Evolutionary conservation across 352 stramenopile species (phyloP).

Genomic region (Pythium insidiosum): DNA sequence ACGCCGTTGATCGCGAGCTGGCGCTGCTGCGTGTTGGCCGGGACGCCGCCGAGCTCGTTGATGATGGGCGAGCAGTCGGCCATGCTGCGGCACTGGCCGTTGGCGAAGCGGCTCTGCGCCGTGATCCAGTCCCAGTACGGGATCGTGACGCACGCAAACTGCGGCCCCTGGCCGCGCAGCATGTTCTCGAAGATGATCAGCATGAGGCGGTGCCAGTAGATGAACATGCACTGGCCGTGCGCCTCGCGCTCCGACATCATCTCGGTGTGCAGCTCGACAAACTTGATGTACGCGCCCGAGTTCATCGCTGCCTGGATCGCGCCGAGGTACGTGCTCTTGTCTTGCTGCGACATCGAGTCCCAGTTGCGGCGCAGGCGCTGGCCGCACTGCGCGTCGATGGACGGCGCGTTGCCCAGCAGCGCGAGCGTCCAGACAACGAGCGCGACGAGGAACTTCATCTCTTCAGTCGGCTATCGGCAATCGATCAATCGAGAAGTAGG

Average conservation of each 20-base stretch:
- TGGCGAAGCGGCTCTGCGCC: constrained; percentile 26
- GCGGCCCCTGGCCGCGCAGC: constrained; percentile 38
- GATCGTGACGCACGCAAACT: constrained; percentile 64
- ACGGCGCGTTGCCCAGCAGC: neutral
- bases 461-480: neutral
- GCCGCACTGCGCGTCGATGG: constrained; percentile 10
- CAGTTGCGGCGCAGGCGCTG: constrained; percentile 25
- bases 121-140: constrained; percentile 78
- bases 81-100: constrained; percentile 32
- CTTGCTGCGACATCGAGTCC: constrained; percentile 12
- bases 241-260: constrained; percentile 17
- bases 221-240: constrained; percentile 61
- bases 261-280: constrained; percentile 23
- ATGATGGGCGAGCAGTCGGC: constrained; percentile 34
- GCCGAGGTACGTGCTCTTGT: constrained; percentile 22
- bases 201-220: constrained; percentile 73
- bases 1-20: constrained; percentile 39
- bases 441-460: constrained; percentile 5
- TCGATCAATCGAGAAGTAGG: too few relatives aligned
- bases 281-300: constrained; percentile 16
- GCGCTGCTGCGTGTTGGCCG: neutral
- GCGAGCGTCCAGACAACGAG: constrained; percentile 4
- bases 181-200: constrained; percentile 78
- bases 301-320: constrained; percentile 23
- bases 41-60: constrained; percentile 25